A percentile compares a stretch with the other conserved stretches of the same genome.
Evolutionary conservation across 805 yeast species (phyloP).

Genomic region (Pichia sporocuriosa): DNA sequence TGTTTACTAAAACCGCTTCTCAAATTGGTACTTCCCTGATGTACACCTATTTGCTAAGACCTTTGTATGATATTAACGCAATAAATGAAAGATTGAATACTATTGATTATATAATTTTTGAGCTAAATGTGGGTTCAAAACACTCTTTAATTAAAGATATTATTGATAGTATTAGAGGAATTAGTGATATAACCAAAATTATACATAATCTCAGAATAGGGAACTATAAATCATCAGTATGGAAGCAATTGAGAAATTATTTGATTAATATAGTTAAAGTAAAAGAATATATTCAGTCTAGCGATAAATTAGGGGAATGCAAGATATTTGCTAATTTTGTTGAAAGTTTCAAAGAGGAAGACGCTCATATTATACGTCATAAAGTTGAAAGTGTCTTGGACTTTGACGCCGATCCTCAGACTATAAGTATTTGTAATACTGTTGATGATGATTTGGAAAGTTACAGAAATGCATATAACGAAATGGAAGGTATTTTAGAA

Average conservation of each 20-base stretch:
- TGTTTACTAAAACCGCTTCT: slow-evolving; percentile 25
- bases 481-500: slow-evolving; percentile 29
- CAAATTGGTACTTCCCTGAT: slow-evolving; percentile 27
- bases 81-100: slow-evolving; percentile 29
- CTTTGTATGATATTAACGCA: slow-evolving; percentile 23
- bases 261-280: slow-evolving; percentile 19
- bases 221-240: slow-evolving; percentile 20
- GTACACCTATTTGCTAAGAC: slow-evolving; percentile 31
- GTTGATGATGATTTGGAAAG: slow-evolving; percentile 27
- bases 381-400: slow-evolving; percentile 30
- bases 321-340: slow-evolving; percentile 15
- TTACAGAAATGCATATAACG: slow-evolving; percentile 21
- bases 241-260: slow-evolving; percentile 28
- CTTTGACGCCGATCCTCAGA: slow-evolving; percentile 27
- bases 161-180: slow-evolving; percentile 15
- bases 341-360: slow-evolving; percentile 9
- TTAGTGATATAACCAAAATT: slow-evolving; percentile 27
- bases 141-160: slow-evolving; percentile 19
- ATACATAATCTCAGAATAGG: slow-evolving; percentile 23
- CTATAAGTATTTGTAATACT: slow-evolving; percentile 27
- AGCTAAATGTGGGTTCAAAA: slow-evolving; percentile 1
- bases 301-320: slow-evolving; percentile 1
- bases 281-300: slow-evolving; percentile 6
- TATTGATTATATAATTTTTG: slow-evolving; percentile 21
- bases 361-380: slow-evolving; percentile 12